Evolutionary conservation across 2,329 filamentous ascomycete species (phyloP), one percentile per base, ranked within the genome.

Genomic region (Clarireedia paspali): DNA sequence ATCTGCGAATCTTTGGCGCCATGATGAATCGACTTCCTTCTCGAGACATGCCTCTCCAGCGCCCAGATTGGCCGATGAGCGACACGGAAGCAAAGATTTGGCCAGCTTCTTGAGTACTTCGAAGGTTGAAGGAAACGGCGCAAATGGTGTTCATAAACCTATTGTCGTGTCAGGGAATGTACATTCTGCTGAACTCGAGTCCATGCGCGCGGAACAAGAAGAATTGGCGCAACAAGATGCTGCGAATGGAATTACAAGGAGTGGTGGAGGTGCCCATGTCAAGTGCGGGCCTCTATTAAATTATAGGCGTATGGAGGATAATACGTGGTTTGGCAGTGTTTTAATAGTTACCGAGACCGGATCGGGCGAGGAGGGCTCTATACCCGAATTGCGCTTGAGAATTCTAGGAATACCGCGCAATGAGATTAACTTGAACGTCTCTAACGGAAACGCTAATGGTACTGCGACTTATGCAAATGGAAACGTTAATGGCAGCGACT

Each of bases 301-400:
- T 72, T 92, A 91, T 70, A 79, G 85, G 61, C 81, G 82, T 66
- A 91, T 87, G 82, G 81, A 85, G 64, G 79, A 78, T 27, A 75
- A 75, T 40, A 73, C 72, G 42, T 97, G 92, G 91, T 77, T 88
- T 64, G 91, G 92, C 57, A 95, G 90, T 69, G 88, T 95, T 6
- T 74, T 96, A 64, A 75, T 96, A 50, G 90, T 96, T 52, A 88
- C 86, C 15, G 51, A 87, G 90, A 4, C 87, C 87, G 24, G 83
- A 79, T 57, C 72, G 81, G 66, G 74, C 75, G 20, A 79, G 82
- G 59, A 77, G 79, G 45, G 55, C 52, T 74, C 79, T 60, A 27
- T 55, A 15, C 83, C 95, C 42, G 75, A 77, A 26, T 71, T 92
- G 62, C 71, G 73, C 17, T 65, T 84, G 51, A 79, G 79, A 36